Base-by-base conservation (phyloP, 2,329 filamentous ascomycete genomes). In the Ustulina deusta region DNA sequence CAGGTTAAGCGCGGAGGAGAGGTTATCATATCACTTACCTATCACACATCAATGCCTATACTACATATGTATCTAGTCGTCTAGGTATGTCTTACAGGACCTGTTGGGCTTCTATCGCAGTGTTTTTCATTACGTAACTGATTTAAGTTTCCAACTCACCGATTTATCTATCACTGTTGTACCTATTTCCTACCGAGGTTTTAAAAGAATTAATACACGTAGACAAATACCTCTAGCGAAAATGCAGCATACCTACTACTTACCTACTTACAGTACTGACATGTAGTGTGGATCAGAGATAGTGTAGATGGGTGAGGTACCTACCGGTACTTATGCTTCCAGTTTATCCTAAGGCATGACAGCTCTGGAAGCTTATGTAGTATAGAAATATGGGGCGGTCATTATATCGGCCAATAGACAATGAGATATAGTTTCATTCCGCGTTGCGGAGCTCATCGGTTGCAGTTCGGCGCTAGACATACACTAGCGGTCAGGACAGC, bases 381-480 rank as follows among this genome's bases (percentile, higher is more conserved):
- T 36, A 36, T 6, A 20, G 17, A 54, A 36, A 36, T 25, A 55
- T 40, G 52, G 52, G 34, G 13, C 5, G 3, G 49, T n/a, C 27
- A 11, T 1, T 25, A 27, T 17, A 34, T 22, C 15, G 27, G 1
- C 51, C 51, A 55, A 55, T 55, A 38, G 32, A 17, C 11, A 38
- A 27, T 11, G 20, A 25, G 34, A 17, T 55, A 1, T 22, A 20
- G 17, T 32, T 44, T 10, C 10, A 22, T 36, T 54, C 11, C 13
- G 10, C 17, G 11, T 27, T 52, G 27, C 34, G 27, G 49, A 34
- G 49, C n/a, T 7, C n/a, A 55, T 55, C 51, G 51, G 51, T 22
- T 42, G 57, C 29, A 27, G 59, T 42, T 42, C 48, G 59, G 48
- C 48, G 62, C 38, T 55, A 55, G 38, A 4, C 10, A 25, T 25